phyloP scores from a whole-genome alignment of 192 early-diverging fungal species.

The Backusella circina region DNA sequence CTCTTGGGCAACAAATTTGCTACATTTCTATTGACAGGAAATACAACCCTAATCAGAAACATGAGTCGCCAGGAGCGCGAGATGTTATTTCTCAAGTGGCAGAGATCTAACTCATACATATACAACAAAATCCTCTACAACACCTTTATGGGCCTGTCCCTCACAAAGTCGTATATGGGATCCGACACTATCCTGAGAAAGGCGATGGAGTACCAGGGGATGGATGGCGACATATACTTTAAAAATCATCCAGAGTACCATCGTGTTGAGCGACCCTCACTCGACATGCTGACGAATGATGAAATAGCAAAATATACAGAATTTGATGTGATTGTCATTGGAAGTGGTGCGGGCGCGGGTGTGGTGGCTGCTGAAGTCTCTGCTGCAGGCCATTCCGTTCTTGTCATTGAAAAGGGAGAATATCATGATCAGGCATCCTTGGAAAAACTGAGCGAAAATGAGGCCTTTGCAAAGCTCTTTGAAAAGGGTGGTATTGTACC shows the following conservation, averaged over 20 bases:
- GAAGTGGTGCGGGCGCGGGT: constrained; percentile 65
- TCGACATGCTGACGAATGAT: background rate
- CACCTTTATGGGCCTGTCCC: background rate
- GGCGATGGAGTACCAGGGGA: background rate
- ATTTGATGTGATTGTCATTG: constrained; percentile 66
- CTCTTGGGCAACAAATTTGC: constrained; percentile 25
- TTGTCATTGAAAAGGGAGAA: constrained; percentile 70
- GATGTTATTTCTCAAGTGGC: constrained; percentile 28
- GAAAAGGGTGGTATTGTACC: constrained; percentile 45
- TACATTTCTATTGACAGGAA: constrained; percentile 31
- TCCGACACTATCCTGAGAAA: background rate
- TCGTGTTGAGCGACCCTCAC: background rate
- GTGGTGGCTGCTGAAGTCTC: constrained; percentile 64
- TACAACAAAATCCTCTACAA: constrained; percentile 22
- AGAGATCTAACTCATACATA: constrained; percentile 10
- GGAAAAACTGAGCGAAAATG: constrained; percentile 34
- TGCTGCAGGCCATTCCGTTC: constrained; percentile 53
- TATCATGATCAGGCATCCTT: constrained; percentile 52
- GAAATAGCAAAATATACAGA: background rate
- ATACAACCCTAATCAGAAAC: constrained; percentile 25
- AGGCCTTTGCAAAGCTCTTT: constrained; percentile 45
- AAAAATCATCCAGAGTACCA: background rate
- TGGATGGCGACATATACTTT: background rate
- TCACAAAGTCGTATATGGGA: background rate
- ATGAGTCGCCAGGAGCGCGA: constrained; percentile 29